A percentile compares a stretch with the other conserved stretches of the same genome.
These are phyloP conservation scores for Ilyonectria destructans DNA, from an alignment of 2,329 filamentous ascomycete genomes.

Conservation along the genomic window DNA sequence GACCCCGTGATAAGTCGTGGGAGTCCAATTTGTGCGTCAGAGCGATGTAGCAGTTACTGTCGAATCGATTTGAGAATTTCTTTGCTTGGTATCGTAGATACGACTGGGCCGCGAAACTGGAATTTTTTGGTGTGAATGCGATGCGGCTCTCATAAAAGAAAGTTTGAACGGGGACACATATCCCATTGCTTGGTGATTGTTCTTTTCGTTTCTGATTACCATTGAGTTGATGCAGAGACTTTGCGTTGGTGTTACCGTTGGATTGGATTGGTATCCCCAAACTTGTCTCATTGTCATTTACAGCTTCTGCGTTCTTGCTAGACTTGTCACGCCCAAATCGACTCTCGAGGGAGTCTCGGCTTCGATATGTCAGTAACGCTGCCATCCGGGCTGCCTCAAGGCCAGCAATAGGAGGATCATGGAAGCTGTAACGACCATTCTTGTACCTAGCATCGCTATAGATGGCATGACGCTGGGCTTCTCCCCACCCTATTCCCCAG, in stretches of 20 bases:
- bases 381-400: slow-evolving; percentile 21
- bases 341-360: slow-evolving; percentile 17
- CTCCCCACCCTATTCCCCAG: slow-evolving; percentile 28
- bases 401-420: slow-evolving; percentile 16
- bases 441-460: slow-evolving; percentile 17
- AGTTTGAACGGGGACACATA: no score
- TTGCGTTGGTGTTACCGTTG: neutral
- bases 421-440: slow-evolving; percentile 13
- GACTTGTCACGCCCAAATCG: slow-evolving; percentile 22
- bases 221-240: neutral
- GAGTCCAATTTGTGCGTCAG: slow-evolving; percentile 23
- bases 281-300: neutral
- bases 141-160: no score
- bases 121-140: neutral
- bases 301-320: neutral
- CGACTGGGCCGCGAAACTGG: slow-evolving; percentile 17
- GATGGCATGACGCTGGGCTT: slow-evolving; percentile 21
- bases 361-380: slow-evolving; percentile 25
- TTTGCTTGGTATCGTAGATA: slow-evolving; percentile 28
- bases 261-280: neutral
- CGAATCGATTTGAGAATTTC: slow-evolving; percentile 28
- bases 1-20: slow-evolving; percentile 17
- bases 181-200: neutral
- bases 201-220: neutral
- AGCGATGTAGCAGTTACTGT: slow-evolving; percentile 24